Conservation (phyloP, 768 basidiomycete species). For the Porphyrellus cyaneotinctus region DNA sequence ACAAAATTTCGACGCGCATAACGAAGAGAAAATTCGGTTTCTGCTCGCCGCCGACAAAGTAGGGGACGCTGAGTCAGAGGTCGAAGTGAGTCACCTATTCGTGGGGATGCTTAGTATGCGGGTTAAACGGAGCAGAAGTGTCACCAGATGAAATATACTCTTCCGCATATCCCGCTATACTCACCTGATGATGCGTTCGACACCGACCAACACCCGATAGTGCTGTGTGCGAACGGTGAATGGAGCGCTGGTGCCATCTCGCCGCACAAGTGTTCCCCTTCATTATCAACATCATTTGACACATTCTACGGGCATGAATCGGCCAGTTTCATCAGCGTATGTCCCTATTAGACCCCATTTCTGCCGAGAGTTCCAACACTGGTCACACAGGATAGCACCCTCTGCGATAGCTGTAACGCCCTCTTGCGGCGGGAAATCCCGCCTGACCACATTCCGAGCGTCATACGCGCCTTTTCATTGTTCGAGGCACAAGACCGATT, state of each 20-base stretch:
- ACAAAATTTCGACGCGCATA: not conserved
- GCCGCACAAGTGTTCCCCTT: not conserved
- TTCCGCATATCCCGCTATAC: not conserved
- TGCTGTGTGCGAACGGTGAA: not conserved
- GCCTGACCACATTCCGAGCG: slow-evolving; percentile 18
- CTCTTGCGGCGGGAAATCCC: slow-evolving; percentile 17
- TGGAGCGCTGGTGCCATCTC: not conserved
- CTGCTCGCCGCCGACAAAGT: not conserved
- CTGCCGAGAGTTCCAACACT: not conserved
- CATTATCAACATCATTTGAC: not conserved
- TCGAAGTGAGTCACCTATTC: slow-evolving; percentile 4
- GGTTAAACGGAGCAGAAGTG: not conserved
- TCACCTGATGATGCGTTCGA: not conserved
- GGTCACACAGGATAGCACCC: slow-evolving; percentile 9
- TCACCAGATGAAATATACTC: not conserved
- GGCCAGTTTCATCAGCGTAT: slow-evolving; percentile 9
- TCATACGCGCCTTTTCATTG: slow-evolving; percentile 19
- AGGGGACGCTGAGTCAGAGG: not conserved
- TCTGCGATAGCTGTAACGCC: slow-evolving; percentile 12
- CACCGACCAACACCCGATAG: not conserved
- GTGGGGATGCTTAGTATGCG: not conserved
- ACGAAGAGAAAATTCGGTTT: not conserved
- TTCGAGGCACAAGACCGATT: slow-evolving; percentile 14
- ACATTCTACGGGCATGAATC: slow-evolving; percentile 5
- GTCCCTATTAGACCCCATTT: not conserved